Evolutionary conservation across 371 early-diverging fungal species (phyloP).

Genomic region (Mortierella sp.): DNA sequence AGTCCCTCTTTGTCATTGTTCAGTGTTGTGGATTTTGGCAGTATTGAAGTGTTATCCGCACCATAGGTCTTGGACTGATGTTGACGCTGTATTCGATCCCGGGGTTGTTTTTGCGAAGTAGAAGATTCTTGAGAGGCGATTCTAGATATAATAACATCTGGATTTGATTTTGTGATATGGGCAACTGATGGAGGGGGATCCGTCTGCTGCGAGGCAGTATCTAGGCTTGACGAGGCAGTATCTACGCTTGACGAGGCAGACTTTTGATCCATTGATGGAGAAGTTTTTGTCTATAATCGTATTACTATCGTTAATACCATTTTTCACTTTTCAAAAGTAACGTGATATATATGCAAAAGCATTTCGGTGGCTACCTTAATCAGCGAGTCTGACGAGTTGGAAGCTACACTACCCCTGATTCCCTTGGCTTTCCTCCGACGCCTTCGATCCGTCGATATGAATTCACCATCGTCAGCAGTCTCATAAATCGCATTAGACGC

Average conservation of each 20-base stretch:
- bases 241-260: not conserved
- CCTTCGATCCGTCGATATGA: conserved; percentile 42
- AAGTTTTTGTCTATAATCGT: not conserved
- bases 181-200: not conserved
- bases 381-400: conserved; percentile 30
- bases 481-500: conserved; percentile 17
- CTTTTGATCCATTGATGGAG: not conserved
- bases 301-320: not conserved
- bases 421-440: conserved; percentile 43
- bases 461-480: conserved; percentile 41
- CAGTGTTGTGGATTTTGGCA: not conserved
- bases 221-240: too few species aligned
- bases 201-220: not conserved
- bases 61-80: not conserved
- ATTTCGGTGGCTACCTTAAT: conserved; percentile 23
- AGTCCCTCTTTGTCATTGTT: not conserved
- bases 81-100: not conserved
- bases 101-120: not conserved
- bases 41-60: not conserved
- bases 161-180: not conserved
- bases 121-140: not conserved
- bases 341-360: not conserved
- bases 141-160: not conserved
- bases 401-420: conserved; percentile 1
- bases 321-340: not conserved